phyloP scores from a whole-genome alignment of 2,329 filamentous ascomycete genomes.

The Colletotrichum sp. region DNA sequence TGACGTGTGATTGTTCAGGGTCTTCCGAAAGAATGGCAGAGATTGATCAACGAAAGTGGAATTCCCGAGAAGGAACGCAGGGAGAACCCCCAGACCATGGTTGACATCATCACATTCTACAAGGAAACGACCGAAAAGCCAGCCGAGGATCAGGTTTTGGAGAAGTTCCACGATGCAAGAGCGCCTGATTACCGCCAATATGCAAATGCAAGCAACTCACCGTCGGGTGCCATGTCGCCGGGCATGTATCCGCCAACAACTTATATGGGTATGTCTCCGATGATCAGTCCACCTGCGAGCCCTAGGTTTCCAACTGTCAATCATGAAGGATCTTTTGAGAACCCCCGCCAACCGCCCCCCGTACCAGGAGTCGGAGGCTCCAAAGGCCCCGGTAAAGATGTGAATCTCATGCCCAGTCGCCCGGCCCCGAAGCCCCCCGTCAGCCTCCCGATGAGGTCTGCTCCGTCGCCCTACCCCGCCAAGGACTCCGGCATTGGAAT shows the following conservation, averaged over 20 bases:
- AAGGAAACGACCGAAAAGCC: slow-evolving; percentile 87
- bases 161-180: slow-evolving; percentile 93
- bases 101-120: slow-evolving; percentile 96
- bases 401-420: slow-evolving; percentile 76
- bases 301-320: slow-evolving; percentile 85
- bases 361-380: slow-evolving; percentile 68
- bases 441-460: slow-evolving; percentile 61
- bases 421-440: slow-evolving; percentile 88
- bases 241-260: slow-evolving; percentile 59
- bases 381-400: slow-evolving; percentile 54
- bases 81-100: slow-evolving; percentile 93
- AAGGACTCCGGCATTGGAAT: slow-evolving; percentile 70
- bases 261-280: slow-evolving; percentile 63
- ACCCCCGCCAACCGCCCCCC: slow-evolving; percentile 90
- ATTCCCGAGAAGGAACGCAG: slow-evolving; percentile 96
- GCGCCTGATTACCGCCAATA: slow-evolving; percentile 57
- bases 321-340: slow-evolving; percentile 94
- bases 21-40: slow-evolving; percentile 97
- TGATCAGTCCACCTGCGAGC: slow-evolving; percentile 81
- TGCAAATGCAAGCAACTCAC: slow-evolving; percentile 34
- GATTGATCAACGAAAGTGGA: slow-evolving; percentile 91
- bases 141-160: slow-evolving; percentile 86
- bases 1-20: slow-evolving; percentile 60
- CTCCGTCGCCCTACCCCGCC: slow-evolving; percentile 59
- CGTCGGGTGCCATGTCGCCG: slow-evolving; percentile 54